Percentiles rank a stretch among this genome's conserved stretches.
These are phyloP conservation scores for Erucastrum elatum DNA, from an alignment of 345 rosid species.

Conservation along the genomic window DNA sequence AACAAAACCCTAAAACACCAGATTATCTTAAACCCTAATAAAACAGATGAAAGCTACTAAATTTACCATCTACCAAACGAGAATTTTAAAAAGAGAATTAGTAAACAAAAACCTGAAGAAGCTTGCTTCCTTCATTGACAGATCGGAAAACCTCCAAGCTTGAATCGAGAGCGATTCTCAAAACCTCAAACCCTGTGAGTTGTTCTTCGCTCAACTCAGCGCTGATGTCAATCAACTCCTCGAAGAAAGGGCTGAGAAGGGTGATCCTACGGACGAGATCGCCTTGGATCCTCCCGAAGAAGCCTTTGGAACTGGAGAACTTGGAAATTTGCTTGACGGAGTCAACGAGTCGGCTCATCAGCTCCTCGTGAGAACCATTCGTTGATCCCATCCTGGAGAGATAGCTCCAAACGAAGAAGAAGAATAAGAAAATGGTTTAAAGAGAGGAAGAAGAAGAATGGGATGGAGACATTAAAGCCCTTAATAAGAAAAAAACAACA, in stretches of 20 bases:
- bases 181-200: constrained; percentile 51
- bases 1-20: constrained; percentile 18
- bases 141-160: constrained; percentile 63
- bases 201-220: constrained; percentile 47
- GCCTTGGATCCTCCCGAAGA: constrained; percentile 67
- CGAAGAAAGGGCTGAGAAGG: constrained; percentile 91
- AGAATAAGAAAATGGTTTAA: neutral
- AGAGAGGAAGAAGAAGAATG: neutral
- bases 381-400: constrained; percentile 40
- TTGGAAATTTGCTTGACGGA: constrained; percentile 66
- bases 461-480: neutral
- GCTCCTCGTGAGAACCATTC: constrained; percentile 43
- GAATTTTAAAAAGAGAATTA: neutral
- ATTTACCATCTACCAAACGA: constrained; percentile 30
- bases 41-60: constrained; percentile 4
- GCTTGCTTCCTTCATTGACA: constrained; percentile 69
- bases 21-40: constrained; percentile 30
- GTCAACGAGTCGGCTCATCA: constrained; percentile 53
- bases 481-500: neutral
- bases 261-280: constrained; percentile 86
- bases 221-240: constrained; percentile 65
- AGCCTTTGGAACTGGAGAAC: constrained; percentile 58
- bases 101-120: constrained; percentile 60
- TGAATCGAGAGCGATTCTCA: constrained; percentile 62
- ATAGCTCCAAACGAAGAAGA: neutral